Evolutionary conservation across 2,329 filamentous ascomycete genomes (phyloP).

Genomic region (Zymoseptoria passerinii): DNA sequence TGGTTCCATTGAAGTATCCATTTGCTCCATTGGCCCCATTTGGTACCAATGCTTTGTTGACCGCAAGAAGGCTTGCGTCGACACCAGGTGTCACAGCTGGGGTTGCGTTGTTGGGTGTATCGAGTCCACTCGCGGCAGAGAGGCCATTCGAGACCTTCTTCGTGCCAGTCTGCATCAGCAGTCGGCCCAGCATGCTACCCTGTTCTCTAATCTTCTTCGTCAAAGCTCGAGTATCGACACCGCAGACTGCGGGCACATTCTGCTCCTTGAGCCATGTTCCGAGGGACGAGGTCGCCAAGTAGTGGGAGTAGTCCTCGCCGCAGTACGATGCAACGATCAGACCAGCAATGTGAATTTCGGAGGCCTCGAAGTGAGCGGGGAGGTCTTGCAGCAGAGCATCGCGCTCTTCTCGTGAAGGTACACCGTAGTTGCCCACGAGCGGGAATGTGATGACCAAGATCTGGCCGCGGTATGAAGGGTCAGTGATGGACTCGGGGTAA

Average conservation of each 20-base stretch:
- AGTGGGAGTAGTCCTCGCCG: slow-evolving; percentile 92
- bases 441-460: slow-evolving; percentile 96
- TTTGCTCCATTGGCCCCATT: slow-evolving; percentile 27
- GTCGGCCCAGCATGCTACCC: slow-evolving; percentile 90
- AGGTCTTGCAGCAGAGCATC: slow-evolving; percentile 79
- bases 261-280: slow-evolving; percentile 96
- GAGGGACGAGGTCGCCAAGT: slow-evolving; percentile 80
- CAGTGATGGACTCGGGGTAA: slow-evolving; percentile 88
- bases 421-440: slow-evolving; percentile 93
- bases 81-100: slow-evolving; percentile 35
- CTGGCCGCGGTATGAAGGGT: slow-evolving; percentile 82
- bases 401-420: slow-evolving; percentile 75
- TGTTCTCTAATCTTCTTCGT: slow-evolving; percentile 91
- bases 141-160: slow-evolving; percentile 31
- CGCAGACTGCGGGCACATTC: slow-evolving; percentile 86
- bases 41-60: slow-evolving; percentile 17
- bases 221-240: slow-evolving; percentile 84
- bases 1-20: slow-evolving; percentile 23
- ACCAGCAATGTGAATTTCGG: slow-evolving; percentile 86
- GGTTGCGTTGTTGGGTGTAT: slow-evolving; percentile 24
- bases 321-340: slow-evolving; percentile 86
- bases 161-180: slow-evolving; percentile 62
- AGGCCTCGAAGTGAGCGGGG: slow-evolving; percentile 87
- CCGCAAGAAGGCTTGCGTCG: slow-evolving; percentile 21
- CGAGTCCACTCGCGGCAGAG: slow-evolving; percentile 18